Percentiles rank a stretch among this genome's conserved stretches.
Conservation (phyloP, 2,329 filamentous ascomycete genomes). For the Chaetomiaceae sp. region DNA sequence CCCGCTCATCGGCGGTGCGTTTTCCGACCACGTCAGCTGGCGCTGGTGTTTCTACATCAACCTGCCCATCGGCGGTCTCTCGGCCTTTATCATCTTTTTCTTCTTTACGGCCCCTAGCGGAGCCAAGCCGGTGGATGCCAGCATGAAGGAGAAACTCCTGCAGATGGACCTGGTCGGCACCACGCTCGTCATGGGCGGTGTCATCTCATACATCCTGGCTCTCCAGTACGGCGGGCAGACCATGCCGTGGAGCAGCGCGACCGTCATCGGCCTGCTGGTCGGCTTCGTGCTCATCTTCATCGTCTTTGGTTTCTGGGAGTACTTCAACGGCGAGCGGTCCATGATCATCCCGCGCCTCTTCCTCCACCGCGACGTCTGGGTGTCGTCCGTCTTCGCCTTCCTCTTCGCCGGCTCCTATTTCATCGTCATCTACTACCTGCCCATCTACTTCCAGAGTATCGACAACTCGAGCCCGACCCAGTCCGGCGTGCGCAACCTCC, state of each 20-base stretch:
- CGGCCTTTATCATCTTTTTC: conserved; percentile 17
- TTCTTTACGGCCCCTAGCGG: conserved; percentile 33
- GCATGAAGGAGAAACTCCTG: conserved; percentile 37
- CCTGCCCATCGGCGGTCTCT: conserved; percentile 23
- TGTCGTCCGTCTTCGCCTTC: conserved; percentile 30
- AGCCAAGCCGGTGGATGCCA: conserved; percentile 31
- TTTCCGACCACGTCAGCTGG: conserved; percentile 21
- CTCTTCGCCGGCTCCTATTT: conserved; percentile 35
- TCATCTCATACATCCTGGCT: conserved; percentile 40
- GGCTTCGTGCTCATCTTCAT: conserved; percentile 27
- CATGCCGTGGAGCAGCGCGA: conserved; percentile 33
- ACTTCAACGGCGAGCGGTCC: conserved; percentile 34
- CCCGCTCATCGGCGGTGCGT: conserved; percentile 23
- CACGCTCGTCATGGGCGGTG: conserved; percentile 34
- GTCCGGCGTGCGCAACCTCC: conserved; percentile 36
- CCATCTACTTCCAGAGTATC: conserved; percentile 41
- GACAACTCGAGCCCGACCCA: conserved; percentile 31
- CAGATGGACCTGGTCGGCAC: conserved; percentile 39
- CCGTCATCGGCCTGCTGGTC: conserved; percentile 36
- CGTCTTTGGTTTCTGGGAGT: conserved; percentile 33
- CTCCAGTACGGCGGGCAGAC: conserved; percentile 41
- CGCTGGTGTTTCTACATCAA: conserved; percentile 27
- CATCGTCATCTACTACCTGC: conserved; percentile 36
- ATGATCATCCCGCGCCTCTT: conserved; percentile 35
- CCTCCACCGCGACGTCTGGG: conserved; percentile 29